A percentile compares a stretch with the other conserved stretches of the same genome.
phyloP scores from a whole-genome alignment of 1,284 basidiomycete genomes.

The Agaricales sp. region DNA sequence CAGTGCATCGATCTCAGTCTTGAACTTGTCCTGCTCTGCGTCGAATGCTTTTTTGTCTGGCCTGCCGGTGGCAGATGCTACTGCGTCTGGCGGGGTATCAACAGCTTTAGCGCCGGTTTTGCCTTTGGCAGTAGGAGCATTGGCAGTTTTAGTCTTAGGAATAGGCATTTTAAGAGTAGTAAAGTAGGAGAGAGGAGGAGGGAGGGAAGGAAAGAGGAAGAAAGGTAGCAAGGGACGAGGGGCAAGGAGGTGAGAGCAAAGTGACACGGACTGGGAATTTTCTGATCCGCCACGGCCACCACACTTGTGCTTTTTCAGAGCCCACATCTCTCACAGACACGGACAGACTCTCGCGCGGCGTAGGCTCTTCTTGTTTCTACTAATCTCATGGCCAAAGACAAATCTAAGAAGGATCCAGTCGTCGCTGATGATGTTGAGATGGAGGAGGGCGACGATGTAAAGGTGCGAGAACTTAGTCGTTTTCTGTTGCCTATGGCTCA shows the following conservation, averaged over 20 bases:
- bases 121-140: slow-evolving; percentile 30
- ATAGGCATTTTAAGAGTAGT: slow-evolving; percentile 14
- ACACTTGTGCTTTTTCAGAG: too few relatives aligned
- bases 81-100: slow-evolving; percentile 30
- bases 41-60: slow-evolving; percentile 81
- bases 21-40: slow-evolving; percentile 75
- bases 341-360: too few relatives aligned
- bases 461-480: slow-evolving; percentile 21
- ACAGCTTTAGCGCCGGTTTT: slow-evolving; percentile 37
- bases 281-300: too few relatives aligned
- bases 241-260: background rate
- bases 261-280: too few relatives aligned
- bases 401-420: slow-evolving; percentile 44
- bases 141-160: slow-evolving; percentile 31
- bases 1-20: slow-evolving; percentile 72
- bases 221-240: background rate
- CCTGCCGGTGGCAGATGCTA: slow-evolving; percentile 31
- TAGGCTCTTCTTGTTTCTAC: background rate
- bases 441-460: slow-evolving; percentile 32
- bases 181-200: background rate
- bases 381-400: slow-evolving; percentile 55
- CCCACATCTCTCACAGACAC: too few relatives aligned
- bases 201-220: background rate
- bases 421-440: slow-evolving; percentile 39
- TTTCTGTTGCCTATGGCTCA: slow-evolving; percentile 4